Base-by-base conservation (phyloP, 2,329 filamentous ascomycete species). In the Alternaria arbusti region DNA sequence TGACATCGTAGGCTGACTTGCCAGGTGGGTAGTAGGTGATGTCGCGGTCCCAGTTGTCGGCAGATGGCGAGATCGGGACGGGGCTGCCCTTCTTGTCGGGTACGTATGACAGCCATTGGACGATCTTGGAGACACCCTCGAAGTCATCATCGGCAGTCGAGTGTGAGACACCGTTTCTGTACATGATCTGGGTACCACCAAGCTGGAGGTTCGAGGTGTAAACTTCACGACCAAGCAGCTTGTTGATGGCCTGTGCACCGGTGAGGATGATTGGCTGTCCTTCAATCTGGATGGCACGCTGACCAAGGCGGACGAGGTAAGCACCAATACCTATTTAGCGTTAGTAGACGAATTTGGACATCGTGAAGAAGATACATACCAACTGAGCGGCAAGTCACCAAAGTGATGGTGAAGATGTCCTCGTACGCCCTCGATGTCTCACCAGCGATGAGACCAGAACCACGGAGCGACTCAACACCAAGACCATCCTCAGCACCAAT, bases 101-200 rank as follows among this genome's bases (percentile, higher is more conserved):
- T 28, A 99, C 92, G 77, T 94, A 99, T 3, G 95, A 96, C 87
- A 99, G 89, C 96, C 96, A 99, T 80, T 97, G 91, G 54, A 98
- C 93, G 78, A 99, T 98, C 87, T 96, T 96, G 76, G 92, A 94
- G 22, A 99, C 92, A 88, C 96, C 96, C 76, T 95, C 94, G 75
- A 99, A 98, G 84, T 99, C 96, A 77, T 99, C 95, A 73, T 91
- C 92, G 76, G 96, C 96, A 71, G 95, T 97, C 92, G 98, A 95
- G 86, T 99, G 96, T 22, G 96, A 98, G 45, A 99, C 96, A 89
- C 96, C 96, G 81, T 99, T 99, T 85, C 93, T 94, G 89, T 99
- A 98, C 96, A 99, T 99, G 87, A 99, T 99, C 84, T 99, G 96
- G n/a, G 96, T 99, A 74, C 96, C 96, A 89, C 96, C 96, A 70